These are phyloP conservation scores for Escovopsis sp. DNA, from an alignment of 2,329 filamentous ascomycete species.

Conservation along the genomic window DNA sequence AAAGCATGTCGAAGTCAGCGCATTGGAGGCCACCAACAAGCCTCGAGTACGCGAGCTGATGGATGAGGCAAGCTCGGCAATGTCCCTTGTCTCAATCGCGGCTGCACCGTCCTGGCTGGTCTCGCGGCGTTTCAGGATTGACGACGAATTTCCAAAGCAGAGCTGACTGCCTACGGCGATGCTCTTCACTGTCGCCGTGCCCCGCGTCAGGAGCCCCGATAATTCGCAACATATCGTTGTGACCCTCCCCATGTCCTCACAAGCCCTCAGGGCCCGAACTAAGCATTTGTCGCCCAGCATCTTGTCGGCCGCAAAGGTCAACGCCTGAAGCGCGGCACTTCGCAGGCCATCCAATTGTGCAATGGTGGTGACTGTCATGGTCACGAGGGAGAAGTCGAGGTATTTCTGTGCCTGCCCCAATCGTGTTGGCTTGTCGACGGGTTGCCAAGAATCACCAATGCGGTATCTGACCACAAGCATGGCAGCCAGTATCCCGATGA, in stretches of 20 bases:
- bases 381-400: slow-evolving; percentile 48
- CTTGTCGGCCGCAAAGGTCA: slow-evolving; percentile 53
- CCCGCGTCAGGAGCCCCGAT: slow-evolving; percentile 20
- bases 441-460: slow-evolving; percentile 39
- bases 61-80: slow-evolving; percentile 1
- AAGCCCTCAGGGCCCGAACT: slow-evolving; percentile 50
- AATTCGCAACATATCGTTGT: slow-evolving; percentile 62
- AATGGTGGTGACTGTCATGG: slow-evolving; percentile 51
- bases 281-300: slow-evolving; percentile 59
- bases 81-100: not conserved
- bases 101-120: not conserved
- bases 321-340: slow-evolving; percentile 49
- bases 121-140: not conserved
- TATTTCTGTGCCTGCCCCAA: slow-evolving; percentile 43
- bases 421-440: slow-evolving; percentile 19
- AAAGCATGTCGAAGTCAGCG: slow-evolving; percentile 42
- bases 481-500: slow-evolving; percentile 46
- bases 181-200: slow-evolving; percentile 14
- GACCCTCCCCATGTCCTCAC: slow-evolving; percentile 58
- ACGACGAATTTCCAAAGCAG: not conserved
- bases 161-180: slow-evolving; percentile 7
- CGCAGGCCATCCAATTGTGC: slow-evolving; percentile 52
- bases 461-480: slow-evolving; percentile 68
- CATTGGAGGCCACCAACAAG: slow-evolving; percentile 25
- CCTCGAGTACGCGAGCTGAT: slow-evolving; percentile 15